Percentiles rank a stretch among this genome's conserved stretches.
Conservation (phyloP, 306 rosid species). For the Glycyrrhiza uralensis region DNA sequence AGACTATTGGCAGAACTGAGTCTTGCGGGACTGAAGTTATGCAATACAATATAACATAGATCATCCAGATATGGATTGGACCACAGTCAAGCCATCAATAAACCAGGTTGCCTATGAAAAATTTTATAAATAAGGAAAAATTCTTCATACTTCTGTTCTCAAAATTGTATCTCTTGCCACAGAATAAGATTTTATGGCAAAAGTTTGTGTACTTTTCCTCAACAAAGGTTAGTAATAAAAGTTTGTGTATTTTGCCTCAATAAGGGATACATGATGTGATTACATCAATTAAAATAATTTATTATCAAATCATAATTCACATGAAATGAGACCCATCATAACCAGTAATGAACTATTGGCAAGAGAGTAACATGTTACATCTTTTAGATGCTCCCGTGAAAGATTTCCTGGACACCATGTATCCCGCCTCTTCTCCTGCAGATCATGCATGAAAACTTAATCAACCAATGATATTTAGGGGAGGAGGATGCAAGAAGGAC, state of each 20-base stretch:
- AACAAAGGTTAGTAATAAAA: neutral
- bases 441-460: conserved; percentile 31
- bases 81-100: neutral
- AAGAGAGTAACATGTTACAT: conserved; percentile 47
- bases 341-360: neutral
- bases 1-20: neutral
- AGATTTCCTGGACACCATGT: conserved; percentile 91
- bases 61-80: neutral
- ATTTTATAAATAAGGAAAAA: neutral
- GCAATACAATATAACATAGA: neutral
- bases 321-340: neutral
- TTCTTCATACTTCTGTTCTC: neutral
- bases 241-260: neutral
- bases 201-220: neutral
- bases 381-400: conserved; percentile 42
- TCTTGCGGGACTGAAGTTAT: neutral
- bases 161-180: neutral
- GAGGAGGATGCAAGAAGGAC: neutral
- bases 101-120: neutral
- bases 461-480: conserved; percentile 22
- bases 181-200: neutral
- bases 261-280: conserved; percentile 8
- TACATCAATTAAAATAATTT: neutral
- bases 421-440: conserved; percentile 89
- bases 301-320: conserved; percentile 16